Conservation (phyloP, 1,284 basidiomycete genomes). For the Irpex sp. region DNA sequence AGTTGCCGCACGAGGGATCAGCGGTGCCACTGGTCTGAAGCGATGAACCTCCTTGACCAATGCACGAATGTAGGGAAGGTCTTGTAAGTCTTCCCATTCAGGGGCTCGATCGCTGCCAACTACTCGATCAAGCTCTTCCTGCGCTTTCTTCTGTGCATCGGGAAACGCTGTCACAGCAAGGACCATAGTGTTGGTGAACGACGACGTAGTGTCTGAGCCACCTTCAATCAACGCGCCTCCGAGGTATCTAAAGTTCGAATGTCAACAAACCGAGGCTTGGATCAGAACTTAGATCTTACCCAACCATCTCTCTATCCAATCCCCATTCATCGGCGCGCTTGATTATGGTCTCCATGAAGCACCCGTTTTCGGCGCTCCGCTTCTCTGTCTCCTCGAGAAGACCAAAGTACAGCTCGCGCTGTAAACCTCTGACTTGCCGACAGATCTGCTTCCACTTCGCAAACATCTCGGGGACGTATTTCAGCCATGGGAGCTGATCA, state of each 20-base stretch:
- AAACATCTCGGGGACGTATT: slow-evolving; percentile 30
- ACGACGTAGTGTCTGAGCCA: slow-evolving; percentile 1
- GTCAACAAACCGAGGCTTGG: neutral
- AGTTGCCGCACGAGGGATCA: neutral
- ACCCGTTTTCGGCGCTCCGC: slow-evolving; percentile 11
- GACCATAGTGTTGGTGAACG: neutral
- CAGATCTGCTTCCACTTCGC: slow-evolving; percentile 30
- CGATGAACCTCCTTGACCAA: slow-evolving; percentile 33
- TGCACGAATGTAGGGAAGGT: slow-evolving; percentile 33
- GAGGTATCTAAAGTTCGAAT: slow-evolving; percentile 4
- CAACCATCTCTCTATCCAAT: slow-evolving; percentile 8
- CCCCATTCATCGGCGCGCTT: slow-evolving; percentile 6
- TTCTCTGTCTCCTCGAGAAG: slow-evolving; percentile 14
- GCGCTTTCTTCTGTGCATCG: slow-evolving; percentile 28
- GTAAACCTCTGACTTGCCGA: slow-evolving; percentile 19
- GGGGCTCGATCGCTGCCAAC: slow-evolving; percentile 31
- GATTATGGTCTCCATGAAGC: slow-evolving; percentile 14
- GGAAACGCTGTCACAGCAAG: slow-evolving; percentile 15
- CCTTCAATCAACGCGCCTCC: slow-evolving; percentile 3
- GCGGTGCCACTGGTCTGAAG: slow-evolving; percentile 16
- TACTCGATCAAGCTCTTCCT: slow-evolving; percentile 34
- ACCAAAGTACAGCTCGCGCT: slow-evolving; percentile 21
- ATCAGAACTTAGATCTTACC: slow-evolving; percentile 5
- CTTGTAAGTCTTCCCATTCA: slow-evolving; percentile 26
- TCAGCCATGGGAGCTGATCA: slow-evolving; percentile 31